Evolutionary conservation across 345 rosid species (phyloP), one percentile per base, ranked within the genome.

Genomic region (Barbarea vulgaris): DNA sequence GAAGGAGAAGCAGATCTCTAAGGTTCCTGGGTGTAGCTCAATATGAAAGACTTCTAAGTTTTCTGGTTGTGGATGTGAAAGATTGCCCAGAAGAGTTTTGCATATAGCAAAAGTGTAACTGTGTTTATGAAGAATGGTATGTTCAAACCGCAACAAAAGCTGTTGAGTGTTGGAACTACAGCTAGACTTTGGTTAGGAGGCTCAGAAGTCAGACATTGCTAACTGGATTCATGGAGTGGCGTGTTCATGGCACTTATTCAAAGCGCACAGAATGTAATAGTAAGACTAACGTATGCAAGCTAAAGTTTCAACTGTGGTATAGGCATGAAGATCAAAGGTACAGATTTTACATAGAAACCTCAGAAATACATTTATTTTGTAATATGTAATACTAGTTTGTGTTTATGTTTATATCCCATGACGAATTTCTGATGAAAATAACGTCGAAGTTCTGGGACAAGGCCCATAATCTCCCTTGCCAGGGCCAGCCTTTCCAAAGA

Each of bases 21-120:
- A 86, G 80, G 80, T 70, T 55, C 87, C 87, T 0, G 91, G 86
- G 1, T 64, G 42, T 74, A 86, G 93, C 80, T 82, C 68, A 36
- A 75, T 88, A 60, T 85, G 75, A 81, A 77, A 67, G 10, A 60
- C 52, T 6, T 34, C 28, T 33, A 15, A 5, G 14, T 1, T 7
- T 50, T 33, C 14, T 50, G 22, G 59, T 67, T 31, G 46, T 52
- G 3, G 41, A 27, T 64, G 64, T 53, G 70, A 53, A 63, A 41
- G 18, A 54, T 63, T 24, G 44, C 14, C 14, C 55, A 28, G 44
- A 69, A 69, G 31, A 30, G 21, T 37, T 67, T n/a, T 36, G 25
- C 51, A 68, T 15, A 37, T 46, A 9, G 28, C 64, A 17, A 55
- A 25, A 39, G 30, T 27, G 60, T 22, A 25, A 14, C 37, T 41